Conservation (phyloP, 495 filamentous ascomycete species). For the Penicillium flavigenum region DNA sequence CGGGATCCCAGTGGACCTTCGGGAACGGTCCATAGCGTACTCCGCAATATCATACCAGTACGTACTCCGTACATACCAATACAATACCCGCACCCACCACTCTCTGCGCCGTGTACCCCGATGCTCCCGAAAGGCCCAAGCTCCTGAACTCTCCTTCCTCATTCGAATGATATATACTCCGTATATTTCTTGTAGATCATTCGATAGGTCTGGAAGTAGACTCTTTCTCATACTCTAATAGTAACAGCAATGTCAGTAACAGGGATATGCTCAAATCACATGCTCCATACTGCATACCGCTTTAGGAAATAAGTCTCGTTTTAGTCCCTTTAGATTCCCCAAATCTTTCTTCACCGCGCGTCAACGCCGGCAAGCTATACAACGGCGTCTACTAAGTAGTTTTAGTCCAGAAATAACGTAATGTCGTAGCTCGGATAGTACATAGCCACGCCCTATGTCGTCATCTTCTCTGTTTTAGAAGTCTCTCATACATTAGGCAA, state of each 20-base stretch:
- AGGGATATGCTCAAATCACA: not conserved
- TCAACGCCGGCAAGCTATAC: constrained; percentile 4
- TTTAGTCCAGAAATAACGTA: not conserved
- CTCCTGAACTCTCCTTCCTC: not conserved
- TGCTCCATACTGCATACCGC: not conserved
- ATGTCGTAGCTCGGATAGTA: not conserved
- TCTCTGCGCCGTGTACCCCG: constrained; percentile 1
- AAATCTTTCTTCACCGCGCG: constrained; percentile 5
- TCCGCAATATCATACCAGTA: constrained; percentile 13
- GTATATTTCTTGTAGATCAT: constrained; percentile 10
- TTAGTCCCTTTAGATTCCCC: too few relatives aligned
- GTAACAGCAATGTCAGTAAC: constrained; percentile 13
- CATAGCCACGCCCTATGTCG: not conserved
- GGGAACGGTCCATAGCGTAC: constrained; percentile 23
- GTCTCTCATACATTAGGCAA: not conserved
- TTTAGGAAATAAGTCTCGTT: not conserved
- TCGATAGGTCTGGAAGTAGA: constrained; percentile 5
- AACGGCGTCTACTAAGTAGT: constrained; percentile 4
- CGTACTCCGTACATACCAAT: not conserved
- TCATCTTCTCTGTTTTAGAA: constrained; percentile 3
- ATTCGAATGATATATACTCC: too few relatives aligned
- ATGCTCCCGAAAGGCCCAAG: constrained; percentile 13
- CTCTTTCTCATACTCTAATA: not conserved
- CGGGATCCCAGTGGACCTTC: constrained; percentile 14
- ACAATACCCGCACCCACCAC: constrained; percentile 4